Evolutionary conservation across 2,329 filamentous ascomycete genomes (phyloP).

Genomic region (Colletotrichum lentis): DNA sequence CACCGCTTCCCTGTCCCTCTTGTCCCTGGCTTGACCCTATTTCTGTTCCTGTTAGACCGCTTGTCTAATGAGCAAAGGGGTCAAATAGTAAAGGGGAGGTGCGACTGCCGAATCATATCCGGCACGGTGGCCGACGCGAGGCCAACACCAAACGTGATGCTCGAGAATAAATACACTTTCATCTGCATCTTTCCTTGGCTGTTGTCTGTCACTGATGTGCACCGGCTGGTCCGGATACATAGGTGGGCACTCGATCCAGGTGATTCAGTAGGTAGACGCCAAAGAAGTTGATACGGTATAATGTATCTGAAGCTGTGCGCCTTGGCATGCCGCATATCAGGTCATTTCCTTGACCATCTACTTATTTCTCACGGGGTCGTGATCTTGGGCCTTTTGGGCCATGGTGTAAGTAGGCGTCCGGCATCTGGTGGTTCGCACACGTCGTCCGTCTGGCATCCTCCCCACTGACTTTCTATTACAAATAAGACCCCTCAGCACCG

Average conservation of each 20-base stretch:
- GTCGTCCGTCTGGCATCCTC: too few relatives aligned
- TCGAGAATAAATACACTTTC: neutral
- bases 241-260: neutral
- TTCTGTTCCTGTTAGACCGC: neutral
- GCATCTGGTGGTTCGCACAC: constrained; percentile 4
- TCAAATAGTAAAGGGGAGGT: neutral
- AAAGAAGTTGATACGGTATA: neutral
- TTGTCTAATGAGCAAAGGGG: neutral
- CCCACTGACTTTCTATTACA: neutral
- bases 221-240: neutral
- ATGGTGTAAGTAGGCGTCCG: neutral
- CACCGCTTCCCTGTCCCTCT: neutral
- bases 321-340: neutral
- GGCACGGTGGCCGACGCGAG: neutral
- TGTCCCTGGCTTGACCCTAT: neutral
- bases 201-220: neutral
- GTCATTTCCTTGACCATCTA: too few relatives aligned
- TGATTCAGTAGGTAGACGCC: too few relatives aligned
- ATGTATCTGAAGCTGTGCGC: neutral
- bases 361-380: neutral
- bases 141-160: neutral
- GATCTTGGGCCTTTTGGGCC: neutral
- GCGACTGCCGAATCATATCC: neutral
- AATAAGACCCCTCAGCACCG: neutral
- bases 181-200: neutral